Conservation (phyloP, 306 rosid genomes). For the Cucumis cinereus region DNA sequence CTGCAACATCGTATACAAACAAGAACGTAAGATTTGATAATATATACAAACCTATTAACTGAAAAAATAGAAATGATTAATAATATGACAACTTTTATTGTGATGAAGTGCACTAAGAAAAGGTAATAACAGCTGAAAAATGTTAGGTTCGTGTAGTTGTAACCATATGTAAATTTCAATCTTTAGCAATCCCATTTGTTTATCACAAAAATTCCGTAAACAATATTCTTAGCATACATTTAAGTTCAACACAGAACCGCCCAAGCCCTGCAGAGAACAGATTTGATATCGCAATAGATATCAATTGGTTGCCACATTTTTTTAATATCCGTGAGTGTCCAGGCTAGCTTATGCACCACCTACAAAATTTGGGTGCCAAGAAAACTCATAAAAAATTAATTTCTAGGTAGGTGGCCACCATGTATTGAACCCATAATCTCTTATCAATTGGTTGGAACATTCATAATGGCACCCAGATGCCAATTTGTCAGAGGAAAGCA, state of each 20-base stretch:
- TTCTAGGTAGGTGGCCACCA: no score
- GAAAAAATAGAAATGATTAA: not conserved
- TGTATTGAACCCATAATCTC: no score
- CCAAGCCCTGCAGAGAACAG: not conserved
- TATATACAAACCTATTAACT: not conserved
- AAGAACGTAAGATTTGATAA: not conserved
- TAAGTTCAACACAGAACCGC: not conserved
- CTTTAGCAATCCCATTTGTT: not conserved
- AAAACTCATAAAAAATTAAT: no score
- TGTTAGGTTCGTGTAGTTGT: not conserved
- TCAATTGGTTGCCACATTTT: not conserved
- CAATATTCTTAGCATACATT: not conserved
- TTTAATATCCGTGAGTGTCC: no score
- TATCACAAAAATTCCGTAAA: not conserved
- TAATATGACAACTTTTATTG: not conserved
- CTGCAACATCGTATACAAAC: constrained; percentile 17
- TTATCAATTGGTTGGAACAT: not conserved
- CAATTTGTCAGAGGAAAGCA: not conserved
- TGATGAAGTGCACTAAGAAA: not conserved
- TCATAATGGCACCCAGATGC: not conserved
- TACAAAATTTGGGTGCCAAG: no score
- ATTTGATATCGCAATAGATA: not conserved
- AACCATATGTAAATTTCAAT: not conserved
- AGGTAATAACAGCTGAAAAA: not conserved
- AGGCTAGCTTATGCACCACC: no score